Conservation (phyloP, 192 early-diverging fungal species). For the Piromyces sp. region DNA sequence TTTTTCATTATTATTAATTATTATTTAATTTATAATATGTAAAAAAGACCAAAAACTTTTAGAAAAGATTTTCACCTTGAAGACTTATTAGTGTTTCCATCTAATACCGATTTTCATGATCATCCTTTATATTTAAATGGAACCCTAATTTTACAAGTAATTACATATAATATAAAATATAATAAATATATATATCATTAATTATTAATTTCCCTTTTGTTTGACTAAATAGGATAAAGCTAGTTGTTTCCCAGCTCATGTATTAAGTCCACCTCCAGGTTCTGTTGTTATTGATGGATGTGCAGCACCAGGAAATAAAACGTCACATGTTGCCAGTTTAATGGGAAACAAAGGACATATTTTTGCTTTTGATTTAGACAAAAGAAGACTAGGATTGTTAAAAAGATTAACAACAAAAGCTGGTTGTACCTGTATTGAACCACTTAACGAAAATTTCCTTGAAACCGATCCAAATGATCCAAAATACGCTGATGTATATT, state of each 20-base stretch:
- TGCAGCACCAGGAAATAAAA: constrained; percentile 96
- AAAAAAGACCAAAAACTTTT: constrained; percentile 12
- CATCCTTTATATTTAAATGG: constrained; percentile 58
- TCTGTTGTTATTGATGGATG: constrained; percentile 77
- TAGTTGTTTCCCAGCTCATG: constrained; percentile 81
- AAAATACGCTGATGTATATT: constrained; percentile 18
- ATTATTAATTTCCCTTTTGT: no score
- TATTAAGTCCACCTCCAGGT: constrained; percentile 36
- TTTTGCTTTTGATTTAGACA: constrained; percentile 81
- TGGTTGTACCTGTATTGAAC: constrained; percentile 57
- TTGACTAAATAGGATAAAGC: constrained; percentile 60
- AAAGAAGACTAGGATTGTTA: constrained; percentile 50
- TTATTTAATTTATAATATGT: background rate
- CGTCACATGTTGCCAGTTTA: constrained; percentile 74
- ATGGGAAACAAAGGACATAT: constrained; percentile 76
- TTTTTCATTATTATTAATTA: no score
- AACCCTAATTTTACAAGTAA: constrained; percentile 65
- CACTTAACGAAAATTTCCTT: constrained; percentile 55
- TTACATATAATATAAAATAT: background rate
- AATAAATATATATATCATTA: background rate
- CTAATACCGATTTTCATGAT: constrained; percentile 74
- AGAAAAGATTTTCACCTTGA: constrained; percentile 53
- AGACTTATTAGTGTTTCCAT: constrained; percentile 70
- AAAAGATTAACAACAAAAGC: constrained; percentile 54
- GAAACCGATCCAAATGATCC: constrained; percentile 54